phyloP scores from a whole-genome alignment of 176 grass and related monocot species.

The Zoysia pacifica region DNA sequence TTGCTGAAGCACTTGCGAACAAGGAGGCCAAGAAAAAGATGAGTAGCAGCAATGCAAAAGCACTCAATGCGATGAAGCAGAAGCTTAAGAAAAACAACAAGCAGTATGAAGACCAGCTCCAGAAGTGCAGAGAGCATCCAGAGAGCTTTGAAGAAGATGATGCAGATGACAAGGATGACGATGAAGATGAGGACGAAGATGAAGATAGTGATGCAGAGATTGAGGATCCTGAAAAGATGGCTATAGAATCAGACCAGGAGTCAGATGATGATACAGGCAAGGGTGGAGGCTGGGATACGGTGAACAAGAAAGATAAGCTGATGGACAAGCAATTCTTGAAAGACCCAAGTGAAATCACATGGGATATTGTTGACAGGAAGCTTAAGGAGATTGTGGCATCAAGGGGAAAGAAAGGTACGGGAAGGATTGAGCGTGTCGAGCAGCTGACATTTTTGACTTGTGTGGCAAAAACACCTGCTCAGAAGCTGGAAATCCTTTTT shows the following conservation, averaged over 20 bases:
- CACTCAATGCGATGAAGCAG: slow-evolving; percentile 82
- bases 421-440: slow-evolving; percentile 92
- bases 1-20: slow-evolving; percentile 85
- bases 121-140: slow-evolving; percentile 63
- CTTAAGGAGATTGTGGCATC: slow-evolving; percentile 86
- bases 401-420: slow-evolving; percentile 92
- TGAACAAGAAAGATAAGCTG: slow-evolving; percentile 70
- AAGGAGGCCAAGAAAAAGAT: slow-evolving; percentile 99
- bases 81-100: slow-evolving; percentile 99
- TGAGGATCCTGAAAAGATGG: slow-evolving; percentile 53
- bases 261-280: slow-evolving; percentile 37
- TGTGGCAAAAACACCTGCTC: slow-evolving; percentile 92
- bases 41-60: slow-evolving; percentile 93
- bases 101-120: slow-evolving; percentile 78
- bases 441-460: slow-evolving; percentile 87
- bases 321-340: slow-evolving; percentile 91
- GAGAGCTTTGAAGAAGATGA: slow-evolving; percentile 63
- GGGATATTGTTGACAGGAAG: slow-evolving; percentile 91
- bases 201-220: slow-evolving; percentile 52
- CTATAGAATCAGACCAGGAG: slow-evolving; percentile 51
- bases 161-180: slow-evolving; percentile 49
- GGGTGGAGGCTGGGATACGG: slow-evolving; percentile 48
- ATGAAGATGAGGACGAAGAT: slow-evolving; percentile 44
- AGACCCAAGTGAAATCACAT: slow-evolving; percentile 92
- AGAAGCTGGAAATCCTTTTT: slow-evolving; percentile 92